Conservation (phyloP, 495 filamentous ascomycete genomes). For the Lophium mytilinum region DNA sequence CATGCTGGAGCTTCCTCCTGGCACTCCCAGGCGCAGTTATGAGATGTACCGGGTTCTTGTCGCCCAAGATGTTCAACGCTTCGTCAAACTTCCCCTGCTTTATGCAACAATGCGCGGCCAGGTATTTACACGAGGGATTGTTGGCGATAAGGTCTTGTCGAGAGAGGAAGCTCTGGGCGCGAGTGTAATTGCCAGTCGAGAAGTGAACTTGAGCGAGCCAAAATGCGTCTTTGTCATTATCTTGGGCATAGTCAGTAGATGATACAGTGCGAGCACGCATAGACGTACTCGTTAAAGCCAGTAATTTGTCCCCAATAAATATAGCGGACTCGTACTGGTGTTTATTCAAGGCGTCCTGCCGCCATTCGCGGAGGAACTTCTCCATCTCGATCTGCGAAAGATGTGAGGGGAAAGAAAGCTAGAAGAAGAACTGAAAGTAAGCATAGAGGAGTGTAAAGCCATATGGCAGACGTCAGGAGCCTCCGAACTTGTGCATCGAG, state of each 20-base stretch:
- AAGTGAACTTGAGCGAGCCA: slow-evolving; percentile 95
- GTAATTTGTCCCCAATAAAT: slow-evolving; percentile 92
- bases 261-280: not conserved
- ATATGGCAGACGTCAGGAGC: not conserved
- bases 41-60: slow-evolving; percentile 84
- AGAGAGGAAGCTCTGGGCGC: slow-evolving; percentile 76
- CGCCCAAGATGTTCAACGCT: slow-evolving; percentile 78
- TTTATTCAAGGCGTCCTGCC: slow-evolving; percentile 85
- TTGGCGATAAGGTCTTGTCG: slow-evolving; percentile 73
- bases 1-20: slow-evolving; percentile 48
- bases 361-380: slow-evolving; percentile 82
- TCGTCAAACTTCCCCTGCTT: slow-evolving; percentile 84
- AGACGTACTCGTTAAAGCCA: slow-evolving; percentile 78
- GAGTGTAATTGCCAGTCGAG: slow-evolving; percentile 83
- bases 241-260: slow-evolving; percentile 38
- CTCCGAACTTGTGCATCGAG: not conserved
- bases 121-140: slow-evolving; percentile 79
- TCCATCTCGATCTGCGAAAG: slow-evolving; percentile 53
- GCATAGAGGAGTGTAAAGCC: not conserved
- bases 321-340: slow-evolving; percentile 93
- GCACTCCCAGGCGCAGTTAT: slow-evolving; percentile 57
- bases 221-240: slow-evolving; percentile 83
- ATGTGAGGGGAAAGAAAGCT: not conserved
- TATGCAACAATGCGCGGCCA: slow-evolving; percentile 87
- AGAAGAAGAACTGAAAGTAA: not conserved